Base-by-base conservation (phyloP, 176 grass and related monocot genomes). In the Eragrostis curvula region DNA sequence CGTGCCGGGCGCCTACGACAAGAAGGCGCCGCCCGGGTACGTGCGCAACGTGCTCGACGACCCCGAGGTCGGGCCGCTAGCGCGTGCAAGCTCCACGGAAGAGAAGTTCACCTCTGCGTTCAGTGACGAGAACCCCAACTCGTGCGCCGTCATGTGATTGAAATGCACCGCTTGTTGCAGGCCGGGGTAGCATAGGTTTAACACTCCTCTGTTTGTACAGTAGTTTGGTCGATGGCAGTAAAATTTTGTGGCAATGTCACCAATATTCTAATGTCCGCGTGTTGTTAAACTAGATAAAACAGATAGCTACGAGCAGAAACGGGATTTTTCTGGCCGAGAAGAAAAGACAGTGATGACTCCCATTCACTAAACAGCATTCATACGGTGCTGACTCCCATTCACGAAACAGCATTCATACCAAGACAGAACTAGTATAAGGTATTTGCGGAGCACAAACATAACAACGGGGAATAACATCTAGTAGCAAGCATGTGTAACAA, bases 41-140 rank as follows among this genome's bases (percentile, higher is more conserved):
- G 88, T 93, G 21, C 79, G 77, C 30, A 83, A 93, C 82, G 86
- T 92, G 29, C 44, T 82, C 8, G 83, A 74, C 29, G 83, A 91
- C 62, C 91, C 90, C 4, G 61, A 78, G 27, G 72, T 74, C 18
- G 85, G 85, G 9, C 86, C 83, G 52, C 79, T 90, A 24, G 94
- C 67, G 15, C 79, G 76, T 16, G 86, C 90, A 0, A 80, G 52
- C 85, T 84, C 91, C 50, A 47, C 65, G 4, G 94, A 93, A 83
- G 77, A 87, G 61, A 87, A 46, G 71, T 89, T 83, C 71, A 66
- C 81, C 27, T 24, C 73, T 45, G 86, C 86, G 0, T 97, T 93
- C 86, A 91, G 91, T 80, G 94, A 97, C 71, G 94, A 91, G 4
- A 97, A 93, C 32, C 86, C 94, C 13, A 97, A 79, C 75, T 21